phyloP scores from a whole-genome alignment of 2,329 filamentous ascomycete genomes.

The Clonostachys solani region DNA sequence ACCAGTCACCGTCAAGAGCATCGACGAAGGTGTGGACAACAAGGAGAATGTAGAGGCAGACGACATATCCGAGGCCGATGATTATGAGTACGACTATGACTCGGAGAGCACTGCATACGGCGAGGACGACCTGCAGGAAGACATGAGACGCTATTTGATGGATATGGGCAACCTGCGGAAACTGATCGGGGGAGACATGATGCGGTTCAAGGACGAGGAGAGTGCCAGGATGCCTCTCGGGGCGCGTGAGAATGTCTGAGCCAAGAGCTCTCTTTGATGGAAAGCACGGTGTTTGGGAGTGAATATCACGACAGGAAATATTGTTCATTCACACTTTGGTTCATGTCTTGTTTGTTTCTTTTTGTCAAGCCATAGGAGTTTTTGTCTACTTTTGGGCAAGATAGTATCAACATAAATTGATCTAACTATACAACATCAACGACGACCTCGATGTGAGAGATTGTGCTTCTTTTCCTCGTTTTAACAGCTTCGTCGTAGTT shows the following conservation, averaged over 20 bases:
- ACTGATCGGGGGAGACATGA: conserved; percentile 72
- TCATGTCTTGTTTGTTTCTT: too few relatives aligned
- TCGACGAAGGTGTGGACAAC: conserved; percentile 16
- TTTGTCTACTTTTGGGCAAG: too few relatives aligned
- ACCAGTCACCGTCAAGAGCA: conserved; percentile 33
- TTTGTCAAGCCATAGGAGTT: too few relatives aligned
- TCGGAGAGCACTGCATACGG: conserved; percentile 39
- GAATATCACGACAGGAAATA: too few relatives aligned
- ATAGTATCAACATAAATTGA: too few relatives aligned
- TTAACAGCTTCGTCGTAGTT: too few relatives aligned
- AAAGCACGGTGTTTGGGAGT: too few relatives aligned
- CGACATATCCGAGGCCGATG: conserved; percentile 46
- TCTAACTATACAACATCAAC: too few relatives aligned
- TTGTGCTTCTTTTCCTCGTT: too few relatives aligned
- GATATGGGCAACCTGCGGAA: conserved; percentile 68
- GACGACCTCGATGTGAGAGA: too few relatives aligned
- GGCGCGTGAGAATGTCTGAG: conserved; percentile 32
- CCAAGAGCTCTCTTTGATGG: too few relatives aligned
- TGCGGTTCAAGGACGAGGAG: conserved; percentile 59
- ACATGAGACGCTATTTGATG: conserved; percentile 78
- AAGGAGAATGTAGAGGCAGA: conserved; percentile 27
- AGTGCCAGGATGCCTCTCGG: conserved; percentile 49
- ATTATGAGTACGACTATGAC: conserved; percentile 54
- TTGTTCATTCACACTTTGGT: too few relatives aligned
- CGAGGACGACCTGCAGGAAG: conserved; percentile 69